These are phyloP conservation scores for Trametes villosa DNA, from an alignment of 768 basidiomycete species.

Conservation along the genomic window DNA sequence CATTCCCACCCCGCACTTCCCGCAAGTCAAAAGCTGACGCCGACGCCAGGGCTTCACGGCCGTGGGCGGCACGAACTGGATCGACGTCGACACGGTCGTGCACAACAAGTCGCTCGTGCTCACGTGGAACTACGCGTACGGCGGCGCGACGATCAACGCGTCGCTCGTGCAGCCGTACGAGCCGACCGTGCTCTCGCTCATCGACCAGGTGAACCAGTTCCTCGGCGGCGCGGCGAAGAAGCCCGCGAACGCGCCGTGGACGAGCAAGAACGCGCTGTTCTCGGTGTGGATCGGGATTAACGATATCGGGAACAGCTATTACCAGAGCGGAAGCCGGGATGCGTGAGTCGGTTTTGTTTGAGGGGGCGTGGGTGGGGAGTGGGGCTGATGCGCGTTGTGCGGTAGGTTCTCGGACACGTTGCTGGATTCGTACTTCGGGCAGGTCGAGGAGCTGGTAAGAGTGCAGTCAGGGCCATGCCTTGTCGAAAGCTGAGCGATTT, in stretches of 20 bases:
- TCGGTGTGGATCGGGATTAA: constrained; percentile 77
- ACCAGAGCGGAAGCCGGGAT: constrained; percentile 47
- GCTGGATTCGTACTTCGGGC: constrained; percentile 52
- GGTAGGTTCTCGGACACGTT: constrained; percentile 53
- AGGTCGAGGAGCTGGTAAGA: constrained; percentile 53
- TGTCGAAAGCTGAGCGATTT: not conserved
- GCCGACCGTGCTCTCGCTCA: constrained; percentile 55
- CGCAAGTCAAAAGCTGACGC: not conserved
- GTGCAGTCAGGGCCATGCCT: not conserved
- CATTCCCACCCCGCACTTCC: not conserved
- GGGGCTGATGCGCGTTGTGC: not conserved
- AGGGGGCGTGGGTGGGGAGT: not conserved
- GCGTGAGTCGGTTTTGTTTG: constrained; percentile 43
- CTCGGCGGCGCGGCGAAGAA: constrained; percentile 49
- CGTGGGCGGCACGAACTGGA: constrained; percentile 63
- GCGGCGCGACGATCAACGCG: constrained; percentile 68
- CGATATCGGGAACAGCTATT: constrained; percentile 64
- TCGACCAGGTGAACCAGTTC: constrained; percentile 67
- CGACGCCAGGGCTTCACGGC: constrained; percentile 47
- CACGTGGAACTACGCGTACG: constrained; percentile 70
- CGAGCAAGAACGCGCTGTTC: constrained; percentile 59
- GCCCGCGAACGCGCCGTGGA: constrained; percentile 59
- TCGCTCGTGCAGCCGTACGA: constrained; percentile 57
- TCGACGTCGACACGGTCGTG: constrained; percentile 54
- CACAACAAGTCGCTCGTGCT: constrained; percentile 58